A percentile compares a stretch with the other conserved stretches of the same genome.
Conservation (phyloP, 2,329 filamentous ascomycete genomes). For the Aspergillus arachidicola region DNA sequence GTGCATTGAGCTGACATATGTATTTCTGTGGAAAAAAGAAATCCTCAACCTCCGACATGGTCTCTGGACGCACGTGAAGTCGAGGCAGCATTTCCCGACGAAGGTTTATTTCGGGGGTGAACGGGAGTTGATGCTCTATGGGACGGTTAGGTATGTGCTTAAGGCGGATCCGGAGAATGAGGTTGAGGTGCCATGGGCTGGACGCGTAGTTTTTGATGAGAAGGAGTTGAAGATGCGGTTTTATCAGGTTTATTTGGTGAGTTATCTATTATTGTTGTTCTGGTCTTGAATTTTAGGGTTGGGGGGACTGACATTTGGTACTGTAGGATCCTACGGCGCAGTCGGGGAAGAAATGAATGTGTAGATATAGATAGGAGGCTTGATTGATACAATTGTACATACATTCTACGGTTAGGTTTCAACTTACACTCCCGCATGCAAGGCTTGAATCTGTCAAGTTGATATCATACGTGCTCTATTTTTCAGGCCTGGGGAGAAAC, state of each 20-base stretch:
- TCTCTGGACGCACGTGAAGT: slow-evolving; percentile 40
- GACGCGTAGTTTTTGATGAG: slow-evolving; percentile 37
- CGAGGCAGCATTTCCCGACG: slow-evolving; percentile 34
- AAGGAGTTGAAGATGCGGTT: slow-evolving; percentile 38
- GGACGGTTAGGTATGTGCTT: slow-evolving; percentile 38
- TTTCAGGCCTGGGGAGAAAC: not conserved
- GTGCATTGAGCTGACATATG: no score
- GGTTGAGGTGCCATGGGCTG: slow-evolving; percentile 41
- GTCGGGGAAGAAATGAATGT: slow-evolving; percentile 34
- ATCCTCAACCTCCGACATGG: slow-evolving; percentile 37
- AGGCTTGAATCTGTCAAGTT: slow-evolving; percentile 1
- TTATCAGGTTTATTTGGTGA: slow-evolving; percentile 45
- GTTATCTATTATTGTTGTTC: slow-evolving; percentile 17
- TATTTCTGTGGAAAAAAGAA: slow-evolving; percentile 22
- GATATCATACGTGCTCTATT: slow-evolving; percentile 1
- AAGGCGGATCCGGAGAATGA: slow-evolving; percentile 32
- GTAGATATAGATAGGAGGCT: not conserved
- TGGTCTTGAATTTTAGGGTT: not conserved
- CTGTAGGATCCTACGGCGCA: slow-evolving; percentile 37
- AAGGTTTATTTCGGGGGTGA: slow-evolving; percentile 36
- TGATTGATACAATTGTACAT: not conserved
- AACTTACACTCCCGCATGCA: not conserved
- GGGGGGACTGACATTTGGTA: not conserved
- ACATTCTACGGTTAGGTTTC: not conserved
- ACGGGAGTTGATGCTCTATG: slow-evolving; percentile 42